Base-by-base conservation (phyloP, 345 rosid species). In the Eucalyptus marginata region DNA sequence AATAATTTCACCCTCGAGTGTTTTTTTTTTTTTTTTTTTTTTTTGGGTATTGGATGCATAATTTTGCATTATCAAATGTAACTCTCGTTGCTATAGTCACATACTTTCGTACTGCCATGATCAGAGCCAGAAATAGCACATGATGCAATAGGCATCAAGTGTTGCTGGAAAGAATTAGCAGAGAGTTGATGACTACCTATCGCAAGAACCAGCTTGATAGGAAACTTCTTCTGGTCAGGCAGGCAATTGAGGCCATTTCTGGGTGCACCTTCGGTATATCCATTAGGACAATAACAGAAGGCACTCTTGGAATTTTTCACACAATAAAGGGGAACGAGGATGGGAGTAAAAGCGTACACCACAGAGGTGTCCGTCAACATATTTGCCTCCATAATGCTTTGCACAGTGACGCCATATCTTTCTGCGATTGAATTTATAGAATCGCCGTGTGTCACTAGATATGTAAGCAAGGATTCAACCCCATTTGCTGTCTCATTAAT, bases 301-400 rank as follows among this genome's bases (percentile, higher is more conserved):
- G 51, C 18, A 43, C 86, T 50, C 31, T 71, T 59, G 13, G 84
- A 85, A 36, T 18, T 54, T 3, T 25, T 88, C 6, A 31, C 68
- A 59, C 90, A 89, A 97, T 90, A 6, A 51, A 51, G 56, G 17
- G 98, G 97, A 91, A 97, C 93, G 47, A 97, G 88, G 89, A 97
- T 40, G 20, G 95, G 93, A 1, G 95, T 51, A 51, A 51, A 51
- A 51, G 54, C 3, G 20, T 6, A 16, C 20, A 16, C 20, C 54
- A 16, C 20, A 51, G 54, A 51, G 54, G 20, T 51, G 20, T 51
- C 54, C 1, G 8, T 51, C 20, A 51, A 6, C 54, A 51, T 51
- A 51, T 51, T 51, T 51, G 54, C 54, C 54, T 51, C 54, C 54
- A 51, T 16, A 6, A 51, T 20, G 1, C 20, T 16, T 51, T 51